Evolutionary conservation across 257 asterid genomes (phyloP).

Genomic region (Misopates orontium): DNA sequence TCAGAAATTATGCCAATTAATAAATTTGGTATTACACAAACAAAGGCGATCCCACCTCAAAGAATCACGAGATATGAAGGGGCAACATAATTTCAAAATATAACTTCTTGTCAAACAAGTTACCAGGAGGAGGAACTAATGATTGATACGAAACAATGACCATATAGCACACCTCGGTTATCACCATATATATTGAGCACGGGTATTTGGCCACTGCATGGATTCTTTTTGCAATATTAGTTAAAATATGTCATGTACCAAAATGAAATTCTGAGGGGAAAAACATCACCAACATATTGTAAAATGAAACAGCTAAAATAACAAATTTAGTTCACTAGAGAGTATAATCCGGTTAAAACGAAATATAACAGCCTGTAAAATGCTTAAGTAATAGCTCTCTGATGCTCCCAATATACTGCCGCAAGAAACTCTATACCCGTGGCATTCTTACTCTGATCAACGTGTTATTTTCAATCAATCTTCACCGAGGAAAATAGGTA

Average conservation of each 20-base stretch:
- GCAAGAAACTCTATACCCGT: slow-evolving; percentile 16
- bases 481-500: slow-evolving; percentile 86
- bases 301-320: slow-evolving; percentile 33
- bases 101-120: too few relatives aligned
- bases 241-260: slow-evolving; percentile 5
- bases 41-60: too few relatives aligned
- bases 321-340: slow-evolving; percentile 34
- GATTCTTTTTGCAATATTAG: neutral
- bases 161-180: too few relatives aligned
- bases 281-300: slow-evolving; percentile 1
- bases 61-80: too few relatives aligned
- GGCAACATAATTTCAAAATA: too few relatives aligned
- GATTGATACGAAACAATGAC: too few relatives aligned
- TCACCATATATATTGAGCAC: too few relatives aligned
- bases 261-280: neutral
- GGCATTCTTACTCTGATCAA: slow-evolving; percentile 33
- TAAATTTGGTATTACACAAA: too few relatives aligned
- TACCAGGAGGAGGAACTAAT: too few relatives aligned
- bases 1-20: too few relatives aligned
- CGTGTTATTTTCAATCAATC: slow-evolving; percentile 38
- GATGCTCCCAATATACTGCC: slow-evolving; percentile 19
- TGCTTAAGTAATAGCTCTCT: slow-evolving; percentile 27
- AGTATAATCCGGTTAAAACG: slow-evolving; percentile 24
- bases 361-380: slow-evolving; percentile 28
- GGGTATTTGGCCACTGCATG: too few relatives aligned